Conservation (phyloP, 352 stramenopile genomes). For the Globisporangium echinulatum region DNA sequence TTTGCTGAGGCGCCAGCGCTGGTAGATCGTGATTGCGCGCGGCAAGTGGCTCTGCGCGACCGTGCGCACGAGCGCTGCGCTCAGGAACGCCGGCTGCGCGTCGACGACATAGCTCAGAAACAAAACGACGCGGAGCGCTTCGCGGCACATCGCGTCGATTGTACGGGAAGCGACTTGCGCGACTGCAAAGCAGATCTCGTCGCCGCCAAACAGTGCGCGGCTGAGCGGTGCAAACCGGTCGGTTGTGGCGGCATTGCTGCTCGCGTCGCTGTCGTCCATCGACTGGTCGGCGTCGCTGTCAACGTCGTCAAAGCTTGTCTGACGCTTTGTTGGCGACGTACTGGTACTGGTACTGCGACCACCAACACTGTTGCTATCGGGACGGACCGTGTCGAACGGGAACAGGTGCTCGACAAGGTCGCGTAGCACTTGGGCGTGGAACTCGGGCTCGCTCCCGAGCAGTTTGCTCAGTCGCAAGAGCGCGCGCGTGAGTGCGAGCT, state of each 20-base stretch:
- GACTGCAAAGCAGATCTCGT: constrained; percentile 54
- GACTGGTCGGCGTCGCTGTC: constrained; percentile 26
- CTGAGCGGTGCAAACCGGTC: constrained; percentile 11
- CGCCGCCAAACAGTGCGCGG: constrained; percentile 32
- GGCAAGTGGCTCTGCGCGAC: constrained; percentile 44
- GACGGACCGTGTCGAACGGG: constrained; percentile 28
- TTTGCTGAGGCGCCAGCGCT: constrained; percentile 61
- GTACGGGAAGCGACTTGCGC: constrained; percentile 50
- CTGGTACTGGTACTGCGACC: background rate
- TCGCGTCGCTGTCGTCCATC: constrained; percentile 21
- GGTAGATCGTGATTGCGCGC: constrained; percentile 59
- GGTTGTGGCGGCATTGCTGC: background rate
- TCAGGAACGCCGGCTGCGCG: constrained; percentile 46
- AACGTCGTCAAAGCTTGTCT: constrained; percentile 14
- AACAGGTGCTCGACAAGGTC: constrained; percentile 55
- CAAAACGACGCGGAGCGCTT: constrained; percentile 56
- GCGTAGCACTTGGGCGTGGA: constrained; percentile 49
- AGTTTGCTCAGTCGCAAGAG: constrained; percentile 57
- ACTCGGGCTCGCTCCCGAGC: constrained; percentile 32
- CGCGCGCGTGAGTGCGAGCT: constrained; percentile 42
- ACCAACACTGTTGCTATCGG: too few species aligned
- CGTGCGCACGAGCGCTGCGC: constrained; percentile 26
- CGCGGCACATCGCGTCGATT: constrained; percentile 57
- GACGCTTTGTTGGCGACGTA: constrained; percentile 15
- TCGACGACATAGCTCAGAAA: constrained; percentile 62